Base-by-base conservation (phyloP, 495 filamentous ascomycete species). In the Choiromyces venosus region DNA sequence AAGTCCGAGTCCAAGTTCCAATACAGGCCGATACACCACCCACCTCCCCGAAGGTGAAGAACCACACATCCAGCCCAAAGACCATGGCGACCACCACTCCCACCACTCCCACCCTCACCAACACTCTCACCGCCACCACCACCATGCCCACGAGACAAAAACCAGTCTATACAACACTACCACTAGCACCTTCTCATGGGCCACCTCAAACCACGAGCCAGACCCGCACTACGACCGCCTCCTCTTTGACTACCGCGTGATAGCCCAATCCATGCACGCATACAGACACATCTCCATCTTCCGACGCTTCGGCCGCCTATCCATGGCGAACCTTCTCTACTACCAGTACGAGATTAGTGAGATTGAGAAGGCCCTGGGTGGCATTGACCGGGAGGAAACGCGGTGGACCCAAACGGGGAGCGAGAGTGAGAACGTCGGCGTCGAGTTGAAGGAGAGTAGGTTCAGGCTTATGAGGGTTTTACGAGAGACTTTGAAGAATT, bases 221-320 rank as follows among this genome's bases (percentile, higher is more conserved):
- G 75, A 77, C 21, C 75, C 75, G 4, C 74, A 74, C 7, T 77
- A 77, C 61, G 75, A 77, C 8, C 64, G 75, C 14, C 66, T 77
- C 1, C 38, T 77, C 7, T 77, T 77, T 33, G 75, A 77, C 37
- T 77, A 77, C 36, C 74, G 75, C 5, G 76, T 79, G 0, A 70
- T 80, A 10, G 73, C 78, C 12, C 77, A 78, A 42, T 77, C 76
- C 8, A 79, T 80, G 77, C 78, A 80, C 25, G 78, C 78, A 16
- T 80, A 80, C 56, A 68, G 78, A 5, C 77, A 80, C 16, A 80
- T 80, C 12, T 77, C 74, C 4, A 80, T 80, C 25, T 80, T 80
- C 66, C 68, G 78, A 10, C 78, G 78, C 14, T 80, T 80, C 66
- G 78, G 78, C 4, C 42, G 74, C 16, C 38, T 80, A 14, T 80